Percentiles rank a stretch among this genome's conserved stretches.
These are phyloP conservation scores for Mucor circinelloides DNA, from an alignment of 371 early-diverging fungal species.

Conservation along the genomic window DNA sequence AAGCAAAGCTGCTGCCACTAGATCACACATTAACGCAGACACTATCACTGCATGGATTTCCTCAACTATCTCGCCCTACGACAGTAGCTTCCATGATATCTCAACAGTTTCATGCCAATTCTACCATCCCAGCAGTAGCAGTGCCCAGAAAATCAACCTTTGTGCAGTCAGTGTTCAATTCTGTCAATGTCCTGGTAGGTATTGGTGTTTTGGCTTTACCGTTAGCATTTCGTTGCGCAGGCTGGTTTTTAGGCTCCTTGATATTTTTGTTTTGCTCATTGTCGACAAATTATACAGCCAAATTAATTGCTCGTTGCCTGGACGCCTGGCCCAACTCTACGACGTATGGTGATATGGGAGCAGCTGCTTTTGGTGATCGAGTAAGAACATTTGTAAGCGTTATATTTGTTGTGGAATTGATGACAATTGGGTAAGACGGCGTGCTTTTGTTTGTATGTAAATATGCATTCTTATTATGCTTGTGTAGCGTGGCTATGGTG, in stretches of 20 bases:
- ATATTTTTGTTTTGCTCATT: slow-evolving; percentile 50
- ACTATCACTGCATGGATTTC: slow-evolving; percentile 7
- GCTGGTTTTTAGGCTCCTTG: slow-evolving; percentile 56
- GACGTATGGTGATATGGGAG: slow-evolving; percentile 66
- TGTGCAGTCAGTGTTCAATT: slow-evolving; percentile 57
- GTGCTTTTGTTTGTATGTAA: background rate
- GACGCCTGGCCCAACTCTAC: slow-evolving; percentile 33
- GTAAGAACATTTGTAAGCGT: slow-evolving; percentile 48
- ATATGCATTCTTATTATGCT: background rate
- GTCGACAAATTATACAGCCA: slow-evolving; percentile 57
- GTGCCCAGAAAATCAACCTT: slow-evolving; percentile 10
- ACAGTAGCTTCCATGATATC: slow-evolving; percentile 18
- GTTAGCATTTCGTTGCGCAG: slow-evolving; percentile 31
- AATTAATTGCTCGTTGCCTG: slow-evolving; percentile 55
- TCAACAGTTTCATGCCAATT: slow-evolving; percentile 4
- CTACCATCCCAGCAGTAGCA: slow-evolving; percentile 4
- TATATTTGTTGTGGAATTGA: slow-evolving; percentile 66
- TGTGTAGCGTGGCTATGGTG: slow-evolving; percentile 35
- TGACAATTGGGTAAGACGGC: slow-evolving; percentile 48
- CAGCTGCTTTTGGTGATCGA: slow-evolving; percentile 60
- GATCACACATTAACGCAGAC: slow-evolving; percentile 17
- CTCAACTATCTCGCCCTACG: slow-evolving; percentile 12
- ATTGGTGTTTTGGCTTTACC: slow-evolving; percentile 52
- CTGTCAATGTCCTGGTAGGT: slow-evolving; percentile 63
- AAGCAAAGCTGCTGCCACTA: slow-evolving; percentile 9